phyloP scores from a whole-genome alignment of 2,329 filamentous ascomycete genomes.

The Didymella segeticola region DNA sequence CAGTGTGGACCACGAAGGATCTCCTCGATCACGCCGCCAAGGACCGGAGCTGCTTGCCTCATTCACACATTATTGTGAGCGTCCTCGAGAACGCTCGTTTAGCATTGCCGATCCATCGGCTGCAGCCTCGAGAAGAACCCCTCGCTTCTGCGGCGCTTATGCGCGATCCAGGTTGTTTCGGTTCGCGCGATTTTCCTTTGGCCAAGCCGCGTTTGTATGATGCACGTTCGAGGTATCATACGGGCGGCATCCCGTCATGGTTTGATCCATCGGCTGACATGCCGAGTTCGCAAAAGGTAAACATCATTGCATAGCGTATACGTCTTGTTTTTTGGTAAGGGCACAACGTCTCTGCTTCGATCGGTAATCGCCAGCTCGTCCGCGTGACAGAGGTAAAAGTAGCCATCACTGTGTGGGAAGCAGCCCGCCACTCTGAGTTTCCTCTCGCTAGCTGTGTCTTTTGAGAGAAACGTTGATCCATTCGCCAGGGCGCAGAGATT shows the following conservation, averaged over 20 bases:
- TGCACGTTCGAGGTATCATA: constrained; percentile 25
- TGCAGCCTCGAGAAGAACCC: neutral
- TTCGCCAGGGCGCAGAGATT: too few species aligned
- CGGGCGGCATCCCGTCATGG: neutral
- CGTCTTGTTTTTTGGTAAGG: too few species aligned
- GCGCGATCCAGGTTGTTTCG: neutral
- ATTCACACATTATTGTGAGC: constrained; percentile 4
- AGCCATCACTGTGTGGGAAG: too few species aligned
- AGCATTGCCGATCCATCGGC: constrained; percentile 10
- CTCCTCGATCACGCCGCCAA: constrained; percentile 5
- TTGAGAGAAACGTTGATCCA: too few species aligned
- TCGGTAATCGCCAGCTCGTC: too few species aligned
- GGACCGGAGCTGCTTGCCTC: constrained; percentile 11
- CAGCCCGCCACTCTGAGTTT: too few species aligned
- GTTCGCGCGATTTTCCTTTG: constrained; percentile 5
- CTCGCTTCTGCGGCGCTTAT: neutral
- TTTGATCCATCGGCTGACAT: neutral
- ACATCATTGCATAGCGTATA: too few species aligned
- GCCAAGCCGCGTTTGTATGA: constrained; percentile 2
- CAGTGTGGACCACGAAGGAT: constrained; percentile 1
- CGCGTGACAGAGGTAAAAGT: too few species aligned
- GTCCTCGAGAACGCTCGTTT: constrained; percentile 4
- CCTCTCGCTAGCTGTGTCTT: too few species aligned
- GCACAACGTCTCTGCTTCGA: too few species aligned
- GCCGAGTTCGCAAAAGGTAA: neutral